Conservation (phyloP, 2,329 filamentous ascomycete genomes). For the Epichloe sylvatica region DNA sequence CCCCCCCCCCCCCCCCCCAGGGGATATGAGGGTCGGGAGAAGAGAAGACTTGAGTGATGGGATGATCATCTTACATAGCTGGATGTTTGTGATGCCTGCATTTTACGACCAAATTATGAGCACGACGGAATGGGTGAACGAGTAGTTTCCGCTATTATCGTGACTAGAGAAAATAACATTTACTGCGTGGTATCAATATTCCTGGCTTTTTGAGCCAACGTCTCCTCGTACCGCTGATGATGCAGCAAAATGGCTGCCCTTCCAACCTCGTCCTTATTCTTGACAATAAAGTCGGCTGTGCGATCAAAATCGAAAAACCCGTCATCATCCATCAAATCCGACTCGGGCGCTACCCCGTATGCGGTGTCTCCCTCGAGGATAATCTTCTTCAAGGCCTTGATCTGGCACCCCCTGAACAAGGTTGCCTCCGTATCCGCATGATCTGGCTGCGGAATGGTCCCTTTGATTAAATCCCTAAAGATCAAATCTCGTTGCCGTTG, state of each 20-base stretch:
- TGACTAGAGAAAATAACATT: background rate
- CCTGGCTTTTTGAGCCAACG: background rate
- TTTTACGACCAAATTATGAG: background rate
- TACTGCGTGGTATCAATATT: background rate
- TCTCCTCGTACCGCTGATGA: constrained; percentile 6
- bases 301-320: constrained; percentile 31
- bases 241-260: constrained; percentile 18
- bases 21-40: no score
- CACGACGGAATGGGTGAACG: background rate
- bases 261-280: constrained; percentile 25
- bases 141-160: no score
- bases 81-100: background rate
- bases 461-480: constrained; percentile 32
- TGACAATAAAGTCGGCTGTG: constrained; percentile 28
- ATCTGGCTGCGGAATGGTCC: constrained; percentile 12
- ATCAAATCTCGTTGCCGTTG: constrained; percentile 29
- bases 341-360: constrained; percentile 21
- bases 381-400: constrained; percentile 34
- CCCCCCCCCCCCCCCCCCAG: no score
- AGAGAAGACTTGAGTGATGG: no score
- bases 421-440: constrained; percentile 1
- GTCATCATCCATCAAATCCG: constrained; percentile 18
- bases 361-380: constrained; percentile 30
- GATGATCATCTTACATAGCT: background rate
- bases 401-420: background rate